Percentiles rank a stretch among this genome's conserved stretches.
These are phyloP conservation scores for Boletus insuetus DNA, from an alignment of 768 basidiomycete genomes.

Conservation along the genomic window DNA sequence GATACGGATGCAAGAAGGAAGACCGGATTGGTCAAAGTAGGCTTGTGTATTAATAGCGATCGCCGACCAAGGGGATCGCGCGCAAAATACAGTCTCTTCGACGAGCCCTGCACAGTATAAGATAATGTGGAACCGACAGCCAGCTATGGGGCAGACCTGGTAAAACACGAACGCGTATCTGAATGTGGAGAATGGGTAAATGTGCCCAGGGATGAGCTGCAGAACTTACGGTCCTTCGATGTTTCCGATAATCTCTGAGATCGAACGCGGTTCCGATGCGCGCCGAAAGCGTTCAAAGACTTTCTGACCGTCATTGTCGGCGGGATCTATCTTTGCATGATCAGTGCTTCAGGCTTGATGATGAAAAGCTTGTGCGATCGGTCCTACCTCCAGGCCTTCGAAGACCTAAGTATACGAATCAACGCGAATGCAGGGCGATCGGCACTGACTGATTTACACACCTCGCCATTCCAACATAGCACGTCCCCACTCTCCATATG, in stretches of 20 bases:
- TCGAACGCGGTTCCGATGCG: constrained; percentile 32
- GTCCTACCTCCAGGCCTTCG: constrained; percentile 68
- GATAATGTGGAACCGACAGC: neutral
- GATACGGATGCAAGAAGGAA: constrained; percentile 70
- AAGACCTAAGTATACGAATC: constrained; percentile 49
- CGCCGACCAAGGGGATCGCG: constrained; percentile 85
- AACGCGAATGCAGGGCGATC: neutral
- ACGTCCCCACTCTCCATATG: constrained; percentile 56
- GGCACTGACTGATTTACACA: constrained; percentile 25
- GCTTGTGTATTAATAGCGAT: constrained; percentile 73
- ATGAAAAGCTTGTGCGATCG: neutral
- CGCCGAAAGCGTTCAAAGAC: constrained; percentile 37
- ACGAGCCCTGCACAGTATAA: constrained; percentile 35
- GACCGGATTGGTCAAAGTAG: constrained; percentile 45
- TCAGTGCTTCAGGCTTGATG: constrained; percentile 14
- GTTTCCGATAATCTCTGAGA: constrained; percentile 50
- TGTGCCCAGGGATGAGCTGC: neutral
- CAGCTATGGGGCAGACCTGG: constrained; percentile 46
- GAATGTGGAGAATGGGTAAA: constrained; percentile 1
- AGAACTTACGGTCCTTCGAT: constrained; percentile 80
- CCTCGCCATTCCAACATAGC: constrained; percentile 89
- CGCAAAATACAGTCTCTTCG: constrained; percentile 61
- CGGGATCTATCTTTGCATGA: constrained; percentile 43
- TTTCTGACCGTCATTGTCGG: constrained; percentile 74
- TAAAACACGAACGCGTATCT: constrained; percentile 84